These are phyloP conservation scores for Suhomyces anneliseae DNA, from an alignment of 1,139 yeast species.

Conservation along the genomic window DNA sequence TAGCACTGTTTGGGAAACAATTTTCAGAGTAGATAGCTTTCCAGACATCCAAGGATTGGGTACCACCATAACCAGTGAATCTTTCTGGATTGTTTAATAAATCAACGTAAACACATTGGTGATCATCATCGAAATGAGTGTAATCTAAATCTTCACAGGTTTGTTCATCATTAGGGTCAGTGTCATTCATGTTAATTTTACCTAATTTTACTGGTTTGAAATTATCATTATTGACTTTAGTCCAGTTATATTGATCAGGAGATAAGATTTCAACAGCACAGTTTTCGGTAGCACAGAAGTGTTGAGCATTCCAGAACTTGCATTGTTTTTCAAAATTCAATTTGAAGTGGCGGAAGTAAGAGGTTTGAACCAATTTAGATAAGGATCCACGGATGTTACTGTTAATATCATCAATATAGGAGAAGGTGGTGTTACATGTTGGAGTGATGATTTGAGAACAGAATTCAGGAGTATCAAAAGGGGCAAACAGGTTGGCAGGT, in stretches of 20 bases:
- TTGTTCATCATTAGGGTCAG: constrained; percentile 27
- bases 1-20: constrained; percentile 62
- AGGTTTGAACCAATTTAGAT: constrained; percentile 57
- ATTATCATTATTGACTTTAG: constrained; percentile 61
- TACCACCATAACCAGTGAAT: constrained; percentile 94
- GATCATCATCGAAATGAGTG: constrained; percentile 62
- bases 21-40: constrained; percentile 87
- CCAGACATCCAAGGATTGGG: constrained; percentile 93
- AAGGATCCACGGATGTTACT: constrained; percentile 48
- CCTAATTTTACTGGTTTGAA: constrained; percentile 79
- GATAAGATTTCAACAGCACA: constrained; percentile 84
- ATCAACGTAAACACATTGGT: constrained; percentile 76
- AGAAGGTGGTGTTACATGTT: constrained; percentile 49
- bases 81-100: constrained; percentile 89
- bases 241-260: constrained; percentile 54
- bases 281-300: constrained; percentile 87
- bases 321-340: constrained; percentile 84
- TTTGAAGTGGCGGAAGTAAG: constrained; percentile 84
- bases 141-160: constrained; percentile 47
- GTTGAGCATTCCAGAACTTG: constrained; percentile 82
- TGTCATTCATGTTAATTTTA: constrained; percentile 24
- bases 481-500: constrained; percentile 23
- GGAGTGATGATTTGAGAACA: constrained; percentile 50
- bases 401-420: constrained; percentile 44
- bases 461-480: constrained; percentile 48